phyloP scores from a whole-genome alignment of 805 yeast genomes.

The Kodamaea nitidulidarum region DNA sequence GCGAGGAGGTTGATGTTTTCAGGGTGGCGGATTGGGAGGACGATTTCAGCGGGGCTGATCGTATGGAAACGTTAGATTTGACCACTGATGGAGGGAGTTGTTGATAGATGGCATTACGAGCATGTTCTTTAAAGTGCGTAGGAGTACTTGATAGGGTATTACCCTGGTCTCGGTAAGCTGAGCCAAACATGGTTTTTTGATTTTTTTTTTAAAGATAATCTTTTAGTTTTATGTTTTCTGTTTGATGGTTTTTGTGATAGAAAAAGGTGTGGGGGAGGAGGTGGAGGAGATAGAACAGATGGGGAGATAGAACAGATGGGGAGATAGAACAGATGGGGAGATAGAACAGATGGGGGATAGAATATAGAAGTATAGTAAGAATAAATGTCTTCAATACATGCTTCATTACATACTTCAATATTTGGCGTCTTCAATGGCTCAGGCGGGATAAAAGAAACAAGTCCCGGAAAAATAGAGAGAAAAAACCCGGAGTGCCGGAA shows the following conservation, averaged over 20 bases:
- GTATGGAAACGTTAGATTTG: constrained; percentile 26
- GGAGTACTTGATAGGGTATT: constrained; percentile 23
- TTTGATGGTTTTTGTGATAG: constrained; percentile 6
- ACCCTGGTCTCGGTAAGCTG: constrained; percentile 8
- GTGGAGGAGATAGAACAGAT: no score
- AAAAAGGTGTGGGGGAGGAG: no score
- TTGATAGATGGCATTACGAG: constrained; percentile 42
- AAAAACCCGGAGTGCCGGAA: background rate
- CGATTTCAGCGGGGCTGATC: constrained; percentile 35
- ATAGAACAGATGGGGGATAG: no score
- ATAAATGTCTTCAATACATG: no score
- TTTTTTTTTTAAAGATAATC: background rate
- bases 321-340: no score
- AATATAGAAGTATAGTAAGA: no score
- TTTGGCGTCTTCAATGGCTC: no score
- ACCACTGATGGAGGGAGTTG: constrained; percentile 32
- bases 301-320: no score
- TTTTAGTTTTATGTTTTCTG: background rate
- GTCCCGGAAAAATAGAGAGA: constrained; percentile 23
- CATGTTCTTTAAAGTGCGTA: constrained; percentile 37
- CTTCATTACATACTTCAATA: no score
- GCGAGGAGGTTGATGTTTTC: constrained; percentile 15
- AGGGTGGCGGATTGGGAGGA: background rate
- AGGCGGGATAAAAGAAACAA: no score
- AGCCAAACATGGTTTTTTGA: constrained; percentile 7